These are phyloP conservation scores for Sedum album DNA, from an alignment of 164 flowering plant genomes.

Conservation along the genomic window DNA sequence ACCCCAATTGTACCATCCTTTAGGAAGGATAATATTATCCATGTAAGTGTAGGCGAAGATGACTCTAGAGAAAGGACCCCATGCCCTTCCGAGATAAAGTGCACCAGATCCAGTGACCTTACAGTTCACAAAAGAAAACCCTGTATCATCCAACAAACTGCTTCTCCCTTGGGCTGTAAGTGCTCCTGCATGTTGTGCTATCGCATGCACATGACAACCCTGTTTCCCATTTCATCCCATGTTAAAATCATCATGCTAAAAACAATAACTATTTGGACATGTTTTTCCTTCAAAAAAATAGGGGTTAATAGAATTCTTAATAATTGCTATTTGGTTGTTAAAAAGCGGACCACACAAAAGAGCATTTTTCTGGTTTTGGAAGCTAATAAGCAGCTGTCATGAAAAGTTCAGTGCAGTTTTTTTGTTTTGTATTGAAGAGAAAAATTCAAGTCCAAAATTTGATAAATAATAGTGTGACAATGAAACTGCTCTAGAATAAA, in stretches of 20 bases:
- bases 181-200: slow-evolving; percentile 68
- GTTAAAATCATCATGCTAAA: no score
- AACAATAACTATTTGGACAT: no score
- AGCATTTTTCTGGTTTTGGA: not conserved
- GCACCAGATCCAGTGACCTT: no score
- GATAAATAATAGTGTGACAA: not conserved
- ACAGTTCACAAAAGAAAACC: no score
- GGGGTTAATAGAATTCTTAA: not conserved
- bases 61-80: no score
- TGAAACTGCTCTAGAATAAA: no score
- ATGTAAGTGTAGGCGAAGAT: no score
- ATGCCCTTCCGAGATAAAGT: no score
- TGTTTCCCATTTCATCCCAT: slow-evolving; percentile 10
- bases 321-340: slow-evolving; percentile 1
- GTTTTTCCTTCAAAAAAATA: no score
- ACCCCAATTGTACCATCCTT: no score
- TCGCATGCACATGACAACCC: slow-evolving; percentile 94
- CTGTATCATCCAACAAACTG: slow-evolving; percentile 65
- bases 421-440: not conserved
- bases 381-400: not conserved
- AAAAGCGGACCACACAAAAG: not conserved
- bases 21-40: no score
- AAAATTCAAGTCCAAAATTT: no score
- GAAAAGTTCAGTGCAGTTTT: not conserved
- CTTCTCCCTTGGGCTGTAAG: slow-evolving; percentile 86